phyloP scores from a whole-genome alignment of 768 basidiomycete species.

The Pleurotus citrinopileatus region DNA sequence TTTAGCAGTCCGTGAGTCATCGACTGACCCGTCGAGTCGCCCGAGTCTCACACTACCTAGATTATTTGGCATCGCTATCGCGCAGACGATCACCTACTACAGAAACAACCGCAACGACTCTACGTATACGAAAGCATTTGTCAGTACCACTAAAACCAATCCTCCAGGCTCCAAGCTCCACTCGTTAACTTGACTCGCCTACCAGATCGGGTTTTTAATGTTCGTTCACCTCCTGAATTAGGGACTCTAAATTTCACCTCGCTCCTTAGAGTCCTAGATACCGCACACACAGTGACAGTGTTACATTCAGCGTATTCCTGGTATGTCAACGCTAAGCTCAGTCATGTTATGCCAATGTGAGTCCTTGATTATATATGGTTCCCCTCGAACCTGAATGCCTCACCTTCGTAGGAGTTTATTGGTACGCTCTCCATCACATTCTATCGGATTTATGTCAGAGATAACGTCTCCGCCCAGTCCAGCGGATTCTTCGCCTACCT shows the following conservation, averaged over 20 bases:
- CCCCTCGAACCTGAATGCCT: no score
- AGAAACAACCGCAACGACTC: neutral
- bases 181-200: neutral
- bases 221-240: neutral
- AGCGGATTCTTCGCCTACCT: constrained; percentile 3
- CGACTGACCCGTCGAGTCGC: neutral
- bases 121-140: neutral
- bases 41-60: neutral
- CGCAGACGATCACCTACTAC: constrained; percentile 1
- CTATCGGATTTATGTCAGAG: no score
- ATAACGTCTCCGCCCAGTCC: no score
- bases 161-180: neutral
- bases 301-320: neutral
- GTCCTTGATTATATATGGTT: no score
- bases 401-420: neutral
- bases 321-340: neutral
- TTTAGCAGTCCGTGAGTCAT: neutral
- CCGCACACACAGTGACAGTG: neutral
- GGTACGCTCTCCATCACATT: neutral
- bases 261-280: neutral
- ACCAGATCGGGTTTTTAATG: neutral
- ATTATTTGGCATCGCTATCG: neutral
- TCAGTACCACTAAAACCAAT: no score
- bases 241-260: neutral
- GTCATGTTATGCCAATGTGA: neutral